Percentiles rank a stretch among this genome's conserved stretches.
Conservation (phyloP, 1,139 yeast genomes). For the Torulaspora pretoriensis region DNA sequence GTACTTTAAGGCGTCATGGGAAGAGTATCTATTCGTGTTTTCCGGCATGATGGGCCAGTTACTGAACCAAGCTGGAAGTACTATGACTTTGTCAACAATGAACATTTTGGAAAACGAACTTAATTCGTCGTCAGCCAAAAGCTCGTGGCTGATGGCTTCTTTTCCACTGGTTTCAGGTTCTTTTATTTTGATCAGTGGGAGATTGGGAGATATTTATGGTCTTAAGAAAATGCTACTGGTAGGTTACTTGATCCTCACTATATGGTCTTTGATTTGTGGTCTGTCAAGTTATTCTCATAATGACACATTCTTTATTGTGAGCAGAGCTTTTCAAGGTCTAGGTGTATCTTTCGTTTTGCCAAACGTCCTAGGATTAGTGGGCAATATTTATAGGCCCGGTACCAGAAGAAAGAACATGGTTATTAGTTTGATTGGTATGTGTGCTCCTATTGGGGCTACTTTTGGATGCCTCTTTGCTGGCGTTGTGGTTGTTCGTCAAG, state of each 20-base stretch:
- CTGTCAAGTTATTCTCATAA: conserved; percentile 44
- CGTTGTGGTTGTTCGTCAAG: conserved; percentile 41
- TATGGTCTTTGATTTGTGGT: conserved; percentile 50
- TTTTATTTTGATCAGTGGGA: conserved; percentile 49
- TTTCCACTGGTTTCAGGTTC: conserved; percentile 53
- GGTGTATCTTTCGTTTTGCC: conserved; percentile 54
- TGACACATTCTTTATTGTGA: conserved; percentile 46
- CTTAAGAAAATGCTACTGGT: conserved; percentile 41
- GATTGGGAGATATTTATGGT: conserved; percentile 53
- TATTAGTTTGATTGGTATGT: conserved; percentile 50
- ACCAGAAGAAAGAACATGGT: conserved; percentile 46
- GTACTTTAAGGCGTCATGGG: conserved; percentile 21
- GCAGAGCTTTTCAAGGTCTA: conserved; percentile 53
- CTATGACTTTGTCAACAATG: conserved; percentile 37
- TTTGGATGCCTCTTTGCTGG: conserved; percentile 49
- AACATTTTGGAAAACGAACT: conserved; percentile 32
- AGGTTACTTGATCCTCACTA: conserved; percentile 45
- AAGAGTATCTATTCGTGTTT: conserved; percentile 37
- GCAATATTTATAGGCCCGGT: conserved; percentile 45
- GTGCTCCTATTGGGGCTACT: conserved; percentile 54
- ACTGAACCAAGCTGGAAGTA: conserved; percentile 36
- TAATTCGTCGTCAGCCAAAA: conserved; percentile 25
- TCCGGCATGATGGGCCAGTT: conserved; percentile 41
- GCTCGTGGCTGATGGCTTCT: conserved; percentile 56
- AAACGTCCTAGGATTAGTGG: conserved; percentile 50